Evolutionary conservation across 1,284 basidiomycete species (phyloP).

Genomic region (Pholiota adiposa): DNA sequence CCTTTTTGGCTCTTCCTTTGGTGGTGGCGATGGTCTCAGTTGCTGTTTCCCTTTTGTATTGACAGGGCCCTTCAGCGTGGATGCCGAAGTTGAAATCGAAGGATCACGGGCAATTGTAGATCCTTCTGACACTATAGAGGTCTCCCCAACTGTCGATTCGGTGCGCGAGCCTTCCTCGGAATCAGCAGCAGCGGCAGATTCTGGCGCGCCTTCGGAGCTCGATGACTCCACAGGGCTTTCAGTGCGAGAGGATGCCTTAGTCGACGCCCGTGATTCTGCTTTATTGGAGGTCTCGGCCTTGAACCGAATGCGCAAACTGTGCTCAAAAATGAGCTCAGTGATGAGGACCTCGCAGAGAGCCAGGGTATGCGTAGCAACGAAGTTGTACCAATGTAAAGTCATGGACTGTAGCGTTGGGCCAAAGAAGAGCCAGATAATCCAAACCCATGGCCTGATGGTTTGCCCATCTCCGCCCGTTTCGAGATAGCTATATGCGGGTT

Average conservation of each 20-base stretch:
- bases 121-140: not conserved
- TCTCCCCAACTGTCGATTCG: conserved; percentile 1
- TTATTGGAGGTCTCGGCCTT: conserved; percentile 42
- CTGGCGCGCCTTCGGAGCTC: conserved; percentile 35
- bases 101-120: not conserved
- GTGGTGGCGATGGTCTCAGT: not conserved
- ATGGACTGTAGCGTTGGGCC: conserved; percentile 43
- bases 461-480: conserved; percentile 16
- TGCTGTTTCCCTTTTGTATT: not conserved
- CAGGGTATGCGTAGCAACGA: conserved; percentile 45
- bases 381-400: conserved; percentile 47
- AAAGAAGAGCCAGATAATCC: conserved; percentile 65
- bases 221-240: not conserved
- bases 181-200: conserved; percentile 15
- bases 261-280: not conserved
- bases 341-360: conserved; percentile 57
- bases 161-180: not conserved
- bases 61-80: not conserved
- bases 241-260: not conserved
- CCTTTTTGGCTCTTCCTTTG: conserved; percentile 2
- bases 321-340: conserved; percentile 10
- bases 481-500: conserved; percentile 23
- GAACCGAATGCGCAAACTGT: conserved; percentile 12
- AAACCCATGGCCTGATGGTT: conserved; percentile 55
- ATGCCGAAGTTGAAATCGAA: conserved; percentile 5